A percentile compares a stretch with the other conserved stretches of the same genome.
Evolutionary conservation across 2,329 filamentous ascomycete genomes (phyloP).

Genomic region (Aspergillus aculeatus): DNA sequence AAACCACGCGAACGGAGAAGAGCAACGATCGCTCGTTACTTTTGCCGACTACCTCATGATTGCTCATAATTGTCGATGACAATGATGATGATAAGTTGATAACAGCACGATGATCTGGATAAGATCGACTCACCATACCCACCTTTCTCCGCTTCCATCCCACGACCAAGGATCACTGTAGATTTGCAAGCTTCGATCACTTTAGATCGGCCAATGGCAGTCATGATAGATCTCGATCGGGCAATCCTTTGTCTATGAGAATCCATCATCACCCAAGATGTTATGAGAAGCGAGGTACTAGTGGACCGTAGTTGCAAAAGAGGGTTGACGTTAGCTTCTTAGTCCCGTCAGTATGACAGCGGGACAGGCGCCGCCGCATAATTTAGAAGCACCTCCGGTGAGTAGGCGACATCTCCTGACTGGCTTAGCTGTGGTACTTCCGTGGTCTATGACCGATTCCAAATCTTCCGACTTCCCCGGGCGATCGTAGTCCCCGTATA

Average conservation of each 20-base stretch:
- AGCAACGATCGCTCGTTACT: neutral
- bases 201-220: slow-evolving; percentile 14
- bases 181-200: neutral
- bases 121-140: slow-evolving; percentile 11
- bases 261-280: neutral
- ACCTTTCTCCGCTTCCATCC: slow-evolving; percentile 7
- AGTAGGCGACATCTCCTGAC: neutral
- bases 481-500: neutral
- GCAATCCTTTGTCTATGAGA: neutral
- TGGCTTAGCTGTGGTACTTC: slow-evolving; percentile 2
- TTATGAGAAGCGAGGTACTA: neutral
- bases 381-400: neutral
- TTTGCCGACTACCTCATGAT: slow-evolving; percentile 11
- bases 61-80: neutral
- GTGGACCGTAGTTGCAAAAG: neutral
- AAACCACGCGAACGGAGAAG: neutral
- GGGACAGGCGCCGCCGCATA: slow-evolving; percentile 5
- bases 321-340: slow-evolving; percentile 6
- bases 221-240: slow-evolving; percentile 1
- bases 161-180: neutral
- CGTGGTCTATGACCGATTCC: neutral
- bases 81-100: neutral
- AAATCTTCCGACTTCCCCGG: slow-evolving; percentile 8
- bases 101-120: slow-evolving; percentile 12
- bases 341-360: slow-evolving; percentile 3